These are phyloP conservation scores for Apiotrichum domesticum DNA, from an alignment of 1,284 basidiomycete genomes.

Conservation along the genomic window DNA sequence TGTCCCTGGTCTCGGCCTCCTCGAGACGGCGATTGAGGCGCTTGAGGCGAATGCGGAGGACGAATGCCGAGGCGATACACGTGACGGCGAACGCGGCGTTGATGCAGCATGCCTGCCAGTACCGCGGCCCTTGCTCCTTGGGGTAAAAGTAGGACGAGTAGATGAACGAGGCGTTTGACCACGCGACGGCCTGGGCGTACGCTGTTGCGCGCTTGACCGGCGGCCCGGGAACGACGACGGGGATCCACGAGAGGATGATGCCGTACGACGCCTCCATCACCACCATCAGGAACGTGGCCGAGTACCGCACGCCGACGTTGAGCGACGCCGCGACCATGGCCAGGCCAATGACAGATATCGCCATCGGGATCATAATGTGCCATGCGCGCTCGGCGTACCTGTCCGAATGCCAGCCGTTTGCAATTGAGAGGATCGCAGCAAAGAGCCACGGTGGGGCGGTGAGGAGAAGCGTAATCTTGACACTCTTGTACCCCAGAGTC, in stretches of 20 bases:
- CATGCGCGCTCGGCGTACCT: slow-evolving; percentile 23
- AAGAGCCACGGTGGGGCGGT: slow-evolving; percentile 42
- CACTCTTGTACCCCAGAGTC: slow-evolving; percentile 33
- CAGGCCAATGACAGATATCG: slow-evolving; percentile 29
- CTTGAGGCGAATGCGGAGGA: too few species aligned
- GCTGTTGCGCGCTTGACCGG: slow-evolving; percentile 16
- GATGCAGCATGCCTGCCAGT: slow-evolving; percentile 28
- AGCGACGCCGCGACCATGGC: slow-evolving; percentile 26
- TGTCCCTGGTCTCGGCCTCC: too few species aligned
- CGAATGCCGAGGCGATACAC: too few species aligned
- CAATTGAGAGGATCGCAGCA: slow-evolving; percentile 22
- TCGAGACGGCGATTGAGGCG: too few species aligned
- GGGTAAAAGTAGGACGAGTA: slow-evolving; percentile 36
- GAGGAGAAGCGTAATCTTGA: slow-evolving; percentile 39
- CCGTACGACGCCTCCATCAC: slow-evolving; percentile 30
- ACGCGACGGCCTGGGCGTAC: slow-evolving; percentile 18
- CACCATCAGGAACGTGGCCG: slow-evolving; percentile 34
- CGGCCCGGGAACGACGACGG: slow-evolving; percentile 29
- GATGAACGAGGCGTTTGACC: slow-evolving; percentile 24
- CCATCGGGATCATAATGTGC: slow-evolving; percentile 28
- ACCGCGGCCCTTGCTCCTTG: slow-evolving; percentile 22
- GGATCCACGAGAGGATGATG: slow-evolving; percentile 34
- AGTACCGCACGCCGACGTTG: slow-evolving; percentile 30
- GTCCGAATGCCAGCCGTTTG: slow-evolving; percentile 25
- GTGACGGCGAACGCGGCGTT: slow-evolving; percentile 25